Base-by-base conservation (phyloP, 495 filamentous ascomycete species). In the Collariella sp. region DNA sequence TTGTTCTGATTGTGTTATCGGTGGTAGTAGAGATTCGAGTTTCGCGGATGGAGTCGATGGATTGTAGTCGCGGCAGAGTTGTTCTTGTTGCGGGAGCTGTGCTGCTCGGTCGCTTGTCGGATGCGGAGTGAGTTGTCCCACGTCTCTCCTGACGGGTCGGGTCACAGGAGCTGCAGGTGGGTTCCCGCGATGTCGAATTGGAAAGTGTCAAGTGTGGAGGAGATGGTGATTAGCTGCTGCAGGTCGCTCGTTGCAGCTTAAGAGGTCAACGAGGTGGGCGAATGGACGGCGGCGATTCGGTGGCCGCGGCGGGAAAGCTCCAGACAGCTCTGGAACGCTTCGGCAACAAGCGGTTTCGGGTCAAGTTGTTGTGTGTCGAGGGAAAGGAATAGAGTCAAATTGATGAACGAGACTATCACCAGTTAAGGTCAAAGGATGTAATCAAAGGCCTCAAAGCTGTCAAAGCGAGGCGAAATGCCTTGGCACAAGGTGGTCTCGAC, bases 1-100 rank as follows among this genome's bases (percentile, higher is more conserved):
- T 54, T 83, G 52, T 24, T 59, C 46, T 29, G 46, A 52, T 4
- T 31, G 26, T 31, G 49, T 5, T 34, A 26, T 18, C 34, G 15
- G 5, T 22, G 16, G 10, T 29, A 16, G 1, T 13, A 24, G 16
- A 12, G 23, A 46, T n/a, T n/a, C n/a, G 24, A 9, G 13, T 18
- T 23, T 31, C 15, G 24, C 5, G 3, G 43, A 18, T 33, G 43
- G n/a, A 23, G 26, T 24, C 10, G 41, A 26, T 24, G 41, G 11
- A 3, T 11, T 13, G 11, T 2, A 7, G 12, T 26, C 50, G 55
- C 39, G 20, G 34, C 23, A 34, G 26, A 1, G 39, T 35, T 29
- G 22, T 18, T 18, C 18, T 19, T 46, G 35, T 38, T 31, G 24
- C 29, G 18, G 38, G 19, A 7, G 56, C 15, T 41, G 50, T 22